Percentiles rank a stretch among this genome's conserved stretches.
phyloP scores from a whole-genome alignment of 352 stramenopile genomes.

The Globisporangium irregulare region DNA sequence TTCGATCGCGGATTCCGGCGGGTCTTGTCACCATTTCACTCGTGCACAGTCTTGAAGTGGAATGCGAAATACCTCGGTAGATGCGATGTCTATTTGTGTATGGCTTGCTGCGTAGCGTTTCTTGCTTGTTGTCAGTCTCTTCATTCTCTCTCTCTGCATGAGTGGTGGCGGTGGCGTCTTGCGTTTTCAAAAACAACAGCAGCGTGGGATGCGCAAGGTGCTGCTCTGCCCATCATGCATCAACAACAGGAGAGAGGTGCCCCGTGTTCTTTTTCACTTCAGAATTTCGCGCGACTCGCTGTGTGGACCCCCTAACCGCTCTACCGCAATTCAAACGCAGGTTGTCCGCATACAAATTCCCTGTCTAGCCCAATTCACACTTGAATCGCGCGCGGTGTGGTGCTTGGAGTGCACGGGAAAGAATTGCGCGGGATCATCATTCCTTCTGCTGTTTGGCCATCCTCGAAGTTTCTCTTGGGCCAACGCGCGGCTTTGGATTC shows the following conservation, averaged over 20 bases:
- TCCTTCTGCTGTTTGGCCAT: constrained; percentile 16
- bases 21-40: neutral
- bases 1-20: neutral
- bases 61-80: too few species aligned
- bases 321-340: constrained; percentile 1
- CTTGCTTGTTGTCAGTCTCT: neutral
- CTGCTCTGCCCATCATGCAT: neutral
- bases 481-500: constrained; percentile 4
- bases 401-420: constrained; percentile 16
- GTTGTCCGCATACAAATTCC: constrained; percentile 20
- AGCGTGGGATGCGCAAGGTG: constrained; percentile 11
- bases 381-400: constrained; percentile 11
- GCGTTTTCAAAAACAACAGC: neutral
- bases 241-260: neutral
- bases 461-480: constrained; percentile 10
- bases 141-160: neutral
- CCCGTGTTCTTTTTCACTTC: constrained; percentile 19
- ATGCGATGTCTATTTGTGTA: neutral
- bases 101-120: neutral
- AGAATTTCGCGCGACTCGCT: constrained; percentile 12
- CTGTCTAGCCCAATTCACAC: constrained; percentile 20
- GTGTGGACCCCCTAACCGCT: neutral
- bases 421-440: constrained; percentile 18
- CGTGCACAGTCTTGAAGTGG: neutral
- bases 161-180: neutral